These are phyloP conservation scores for Colletotrichum sp. DNA, from an alignment of 2,329 filamentous ascomycete species.

Conservation along the genomic window DNA sequence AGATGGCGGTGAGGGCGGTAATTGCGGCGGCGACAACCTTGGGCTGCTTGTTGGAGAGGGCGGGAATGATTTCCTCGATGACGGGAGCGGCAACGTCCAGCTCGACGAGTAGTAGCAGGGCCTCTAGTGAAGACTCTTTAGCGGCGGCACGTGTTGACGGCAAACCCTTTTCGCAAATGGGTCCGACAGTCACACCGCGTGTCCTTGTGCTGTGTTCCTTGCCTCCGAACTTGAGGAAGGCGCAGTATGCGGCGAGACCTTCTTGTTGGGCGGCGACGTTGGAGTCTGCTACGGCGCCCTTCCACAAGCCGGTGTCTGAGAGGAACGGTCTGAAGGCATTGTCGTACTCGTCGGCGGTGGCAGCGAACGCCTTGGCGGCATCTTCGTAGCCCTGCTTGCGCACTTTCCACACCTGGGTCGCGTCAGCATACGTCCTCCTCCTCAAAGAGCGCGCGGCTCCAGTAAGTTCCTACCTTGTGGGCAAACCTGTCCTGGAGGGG, in stretches of 20 bases:
- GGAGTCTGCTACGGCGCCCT: slow-evolving; percentile 88
- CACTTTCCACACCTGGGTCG: slow-evolving; percentile 85
- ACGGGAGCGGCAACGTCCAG: slow-evolving; percentile 85
- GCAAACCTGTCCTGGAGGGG: slow-evolving; percentile 80
- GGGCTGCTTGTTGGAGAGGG: slow-evolving; percentile 85
- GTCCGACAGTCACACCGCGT: slow-evolving; percentile 73
- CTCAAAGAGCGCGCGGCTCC: not conserved
- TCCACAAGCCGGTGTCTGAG: slow-evolving; percentile 86
- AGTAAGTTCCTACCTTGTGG: slow-evolving; percentile 69
- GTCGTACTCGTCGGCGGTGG: slow-evolving; percentile 83
- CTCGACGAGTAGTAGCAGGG: slow-evolving; percentile 87
- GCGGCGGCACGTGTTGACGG: slow-evolving; percentile 86
- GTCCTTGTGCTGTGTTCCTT: slow-evolving; percentile 80
- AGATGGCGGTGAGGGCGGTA: slow-evolving; percentile 79
- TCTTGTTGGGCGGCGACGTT: slow-evolving; percentile 98
- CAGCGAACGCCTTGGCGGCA: slow-evolving; percentile 83
- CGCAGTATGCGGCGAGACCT: slow-evolving; percentile 83
- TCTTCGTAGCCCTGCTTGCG: slow-evolving; percentile 95
- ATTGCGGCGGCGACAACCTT: slow-evolving; percentile 81
- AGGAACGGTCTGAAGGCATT: slow-evolving; percentile 87
- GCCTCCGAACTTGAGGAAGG: slow-evolving; percentile 91
- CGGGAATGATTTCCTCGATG: slow-evolving; percentile 87
- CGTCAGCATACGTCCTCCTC: slow-evolving; percentile 12
- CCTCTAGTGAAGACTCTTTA: slow-evolving; percentile 86
- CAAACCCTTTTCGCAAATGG: slow-evolving; percentile 91